Base-by-base conservation (phyloP, 345 rosid genomes). In the Lumnitzera racemosa region DNA sequence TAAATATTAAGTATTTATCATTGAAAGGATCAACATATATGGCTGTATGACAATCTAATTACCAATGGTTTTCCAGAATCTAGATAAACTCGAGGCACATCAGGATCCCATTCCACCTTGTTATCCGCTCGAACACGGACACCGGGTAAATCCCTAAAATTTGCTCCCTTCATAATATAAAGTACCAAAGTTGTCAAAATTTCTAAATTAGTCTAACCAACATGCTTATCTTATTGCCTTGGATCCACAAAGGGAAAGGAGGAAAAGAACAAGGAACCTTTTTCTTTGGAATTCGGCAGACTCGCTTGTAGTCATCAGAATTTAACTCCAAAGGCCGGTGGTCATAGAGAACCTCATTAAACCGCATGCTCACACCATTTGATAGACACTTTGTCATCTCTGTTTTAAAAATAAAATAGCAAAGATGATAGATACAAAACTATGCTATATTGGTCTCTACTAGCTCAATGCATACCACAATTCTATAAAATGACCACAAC, bases 131-230 rank as follows among this genome's bases (percentile, higher is more conserved):
- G 70, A 24, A 84, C 81, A 12, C 48, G 61, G 1, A 84, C 83
- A 14, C 90, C 95, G 9, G 87, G 81, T 31, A 84, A 70, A 66
- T 87, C 83, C 56, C 95, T 76, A 51, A 85, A 88, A 63, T 72
- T 77, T 4, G 81, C 91, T 46, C 86, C 84, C 96, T 85, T 14
- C 15, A 49, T 56, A 25, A 36, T 50, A 62, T 41, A 41, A 12
- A 62, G 24, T 15, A 8, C 5, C 8, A 23, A 51, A 54, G 27
- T 36, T 12, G 29, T 24, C 46, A 47, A n/a, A 31, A 15, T 5
- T 12, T 17, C 9, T 17, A 52, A 16, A 52, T 1, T 7, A 16
- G 25, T 4, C 17, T 16, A 52, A 56, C 14, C 25, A 12, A 24
- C 24, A 13, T 16, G 43, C 12, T 27, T 12, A 13, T 52, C 3